These are phyloP conservation scores for Asterophora lycoperdoides DNA, from an alignment of 768 basidiomycete genomes.

Conservation along the genomic window DNA sequence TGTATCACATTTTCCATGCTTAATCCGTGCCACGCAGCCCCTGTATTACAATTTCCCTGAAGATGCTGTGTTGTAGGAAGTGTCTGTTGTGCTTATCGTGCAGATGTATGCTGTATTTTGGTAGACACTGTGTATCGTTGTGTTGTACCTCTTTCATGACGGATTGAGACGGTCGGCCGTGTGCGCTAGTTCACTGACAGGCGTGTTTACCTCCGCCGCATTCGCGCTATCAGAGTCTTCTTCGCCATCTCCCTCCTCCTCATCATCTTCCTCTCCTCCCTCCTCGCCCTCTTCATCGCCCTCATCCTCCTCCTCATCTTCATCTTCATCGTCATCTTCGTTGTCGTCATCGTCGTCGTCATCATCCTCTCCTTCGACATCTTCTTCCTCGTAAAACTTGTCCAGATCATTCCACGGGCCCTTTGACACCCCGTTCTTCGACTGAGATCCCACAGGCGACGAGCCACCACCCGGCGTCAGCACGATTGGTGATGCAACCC, in stretches of 20 bases:
- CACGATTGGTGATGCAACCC: conserved; percentile 43
- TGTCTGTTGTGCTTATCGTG: background rate
- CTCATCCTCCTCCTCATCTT: conserved; percentile 24
- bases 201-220: background rate
- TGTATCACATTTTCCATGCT: background rate
- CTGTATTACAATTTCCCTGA: conserved; percentile 50
- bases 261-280: conserved; percentile 14
- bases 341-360: conserved; percentile 28
- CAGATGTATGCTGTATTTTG: background rate
- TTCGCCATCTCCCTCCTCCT: conserved; percentile 13
- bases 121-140: background rate
- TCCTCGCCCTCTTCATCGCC: conserved; percentile 21
- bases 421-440: conserved; percentile 30
- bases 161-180: background rate
- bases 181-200: background rate
- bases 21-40: conserved; percentile 29
- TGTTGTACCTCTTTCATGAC: background rate
- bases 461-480: conserved; percentile 49
- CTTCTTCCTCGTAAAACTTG: conserved; percentile 63
- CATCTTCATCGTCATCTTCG: conserved; percentile 26
- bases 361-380: conserved; percentile 23
- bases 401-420: conserved; percentile 62
- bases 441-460: conserved; percentile 40
- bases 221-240: background rate
- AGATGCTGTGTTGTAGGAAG: conserved; percentile 34